Evolutionary conservation across 164 flowering plant genomes (phyloP).

Genomic region (Piper betle): DNA sequence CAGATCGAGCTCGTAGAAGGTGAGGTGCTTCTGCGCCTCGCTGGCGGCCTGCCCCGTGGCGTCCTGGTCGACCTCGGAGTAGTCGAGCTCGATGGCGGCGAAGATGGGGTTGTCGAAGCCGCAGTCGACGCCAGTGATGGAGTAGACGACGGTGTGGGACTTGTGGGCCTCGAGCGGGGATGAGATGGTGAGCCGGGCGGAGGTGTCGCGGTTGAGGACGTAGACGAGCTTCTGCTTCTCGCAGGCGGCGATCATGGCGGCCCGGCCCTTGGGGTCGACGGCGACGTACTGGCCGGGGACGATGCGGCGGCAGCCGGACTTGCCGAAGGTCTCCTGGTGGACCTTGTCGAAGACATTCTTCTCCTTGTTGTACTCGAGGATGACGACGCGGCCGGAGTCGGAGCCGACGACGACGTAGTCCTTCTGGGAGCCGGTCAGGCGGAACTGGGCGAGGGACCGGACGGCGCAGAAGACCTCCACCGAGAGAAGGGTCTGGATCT

Average conservation of each 20-base stretch:
- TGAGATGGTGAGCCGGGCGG: constrained; percentile 86
- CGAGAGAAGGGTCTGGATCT: constrained; percentile 74
- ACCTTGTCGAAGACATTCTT: constrained; percentile 73
- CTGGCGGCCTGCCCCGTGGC: constrained; percentile 78
- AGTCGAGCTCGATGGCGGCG: constrained; percentile 96
- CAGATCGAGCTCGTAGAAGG: constrained; percentile 90
- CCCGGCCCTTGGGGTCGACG: constrained; percentile 89
- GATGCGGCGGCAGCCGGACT: constrained; percentile 85
- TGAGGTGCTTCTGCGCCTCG: constrained; percentile 92
- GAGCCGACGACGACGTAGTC: constrained; percentile 93
- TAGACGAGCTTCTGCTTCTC: constrained; percentile 98
- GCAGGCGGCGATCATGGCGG: constrained; percentile 91
- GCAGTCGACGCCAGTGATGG: constrained; percentile 83
- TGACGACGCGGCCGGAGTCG: constrained; percentile 88
- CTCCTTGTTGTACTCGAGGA: constrained; percentile 79
- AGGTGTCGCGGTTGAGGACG: constrained; percentile 85
- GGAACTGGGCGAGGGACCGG: constrained; percentile 73
- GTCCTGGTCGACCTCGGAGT: constrained; percentile 94
- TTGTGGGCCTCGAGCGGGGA: constrained; percentile 94
- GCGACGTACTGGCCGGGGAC: constrained; percentile 92
- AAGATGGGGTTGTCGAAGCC: constrained; percentile 95
- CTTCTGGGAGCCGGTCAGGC: constrained; percentile 82
- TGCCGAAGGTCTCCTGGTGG: constrained; percentile 94
- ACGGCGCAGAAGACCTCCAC: constrained; percentile 82
- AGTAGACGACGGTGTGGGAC: constrained; percentile 70